Evolutionary conservation across 352 stramenopile species (phyloP), one percentile per base, ranked within the genome.

Genomic region (Thalassiosira allenii): DNA sequence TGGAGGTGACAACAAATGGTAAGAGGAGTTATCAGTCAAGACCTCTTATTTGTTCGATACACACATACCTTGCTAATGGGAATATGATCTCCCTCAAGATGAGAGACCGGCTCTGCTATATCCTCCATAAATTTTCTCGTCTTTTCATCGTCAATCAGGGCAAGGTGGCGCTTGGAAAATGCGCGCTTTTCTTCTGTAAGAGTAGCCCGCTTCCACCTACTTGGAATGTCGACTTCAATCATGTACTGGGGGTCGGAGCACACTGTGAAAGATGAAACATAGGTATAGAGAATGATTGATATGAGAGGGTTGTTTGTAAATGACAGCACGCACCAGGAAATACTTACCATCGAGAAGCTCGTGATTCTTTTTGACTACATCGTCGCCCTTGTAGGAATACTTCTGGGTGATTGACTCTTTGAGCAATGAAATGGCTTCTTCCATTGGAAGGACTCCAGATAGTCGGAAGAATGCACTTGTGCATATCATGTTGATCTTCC

Each of bases 401-500:
- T 79, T 79, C 65, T 93, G 92, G 22, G 58, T 78, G 32, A 92
- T 84, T 57, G 86, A 75, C 67, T 83, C 61, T 65, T 89, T 91
- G 27, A 93, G 63, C n/a, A 91, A 67, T 11, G 52, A 30, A 33
- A 93, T 69, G 29, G 85, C 83, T 17, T 91, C 73, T 2, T 92
- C 62, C 30, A 93, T 49, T 54, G 86, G 81, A 23, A 93, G 59
- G 17, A 91, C 86, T 40, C 79, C 75, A 54, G 85, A 86, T 11
- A 93, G 53, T 37, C 84, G 80, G 65, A 93, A 93, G 64, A 89
- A 90, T 27, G 71, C 83, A 44, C 62, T 78, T 65, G 89, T 81
- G 44, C 87, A 92, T 68, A 93, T 91, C 79, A 92, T 91, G 72
- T 94, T 94, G 75, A 92, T 94, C 40, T 83, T 83, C 37, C 86